Evolutionary conservation across 306 rosid species (phyloP), one percentile per base, ranked within the genome.

Genomic region (Sindora glabra): DNA sequence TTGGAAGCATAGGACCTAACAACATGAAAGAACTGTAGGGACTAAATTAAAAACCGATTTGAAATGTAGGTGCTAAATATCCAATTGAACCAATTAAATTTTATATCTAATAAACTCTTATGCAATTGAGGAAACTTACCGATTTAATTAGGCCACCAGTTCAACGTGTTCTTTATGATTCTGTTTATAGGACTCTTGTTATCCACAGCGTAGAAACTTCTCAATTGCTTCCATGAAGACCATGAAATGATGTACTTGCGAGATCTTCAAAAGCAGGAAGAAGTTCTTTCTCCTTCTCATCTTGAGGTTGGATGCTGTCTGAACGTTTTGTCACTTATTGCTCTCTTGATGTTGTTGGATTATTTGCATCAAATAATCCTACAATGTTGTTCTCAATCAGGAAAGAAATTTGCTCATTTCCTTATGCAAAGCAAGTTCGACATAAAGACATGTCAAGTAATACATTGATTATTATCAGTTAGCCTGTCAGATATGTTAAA

Each of bases 391-490:
- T 67, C 52, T 80, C 54, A 12, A 48, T 44, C 55, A 86, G 99
- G 99, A 94, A 82, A 94, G 95, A 94, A 94, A 64, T 94, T 94
- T 29, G 95, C 99, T 50, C 97, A 89, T 77, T 74, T 95, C 5
- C 94, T 89, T 42, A 81, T 95, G 81, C 73, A 83, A 70, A 74
- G 86, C 80, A 92, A 92, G 76, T 89, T 92, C 77, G 86, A 79
- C 77, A 92, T 92, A 59, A 92, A 92, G 87, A 85, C 88, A 62
- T 88, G 98, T 73, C 86, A 80, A 94, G 98, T 88, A 86, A n/a
- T n/a, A n/a, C n/a, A n/a, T n/a, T n/a, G n/a, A n/a, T n/a, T n/a
- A n/a, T n/a, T n/a, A n/a, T n/a, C n/a, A n/a, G n/a, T n/a, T n/a
- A n/a, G n/a, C n/a, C n/a, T n/a, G n/a, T n/a, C n/a, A n/a, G n/a